Percentiles rank a stretch among this genome's conserved stretches.
These are phyloP conservation scores for Sclerotiophoma versabilis DNA, from an alignment of 2,329 filamentous ascomycete species.

Conservation along the genomic window DNA sequence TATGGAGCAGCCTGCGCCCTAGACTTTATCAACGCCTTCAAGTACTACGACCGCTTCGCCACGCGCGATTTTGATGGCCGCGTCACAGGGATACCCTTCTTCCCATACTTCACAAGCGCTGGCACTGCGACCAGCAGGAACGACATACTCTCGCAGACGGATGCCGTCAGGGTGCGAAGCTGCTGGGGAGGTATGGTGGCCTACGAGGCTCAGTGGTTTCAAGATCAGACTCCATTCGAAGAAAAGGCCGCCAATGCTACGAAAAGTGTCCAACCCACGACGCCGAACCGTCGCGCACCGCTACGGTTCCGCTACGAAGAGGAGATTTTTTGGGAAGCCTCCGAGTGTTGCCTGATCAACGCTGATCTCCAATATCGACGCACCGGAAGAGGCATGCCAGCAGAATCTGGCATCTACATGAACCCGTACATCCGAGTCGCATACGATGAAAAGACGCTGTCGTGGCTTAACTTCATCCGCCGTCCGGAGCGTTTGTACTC, in stretches of 20 bases:
- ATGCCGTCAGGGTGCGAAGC: slow-evolving; percentile 72
- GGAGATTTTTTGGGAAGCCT: slow-evolving; percentile 56
- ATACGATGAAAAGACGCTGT: slow-evolving; percentile 65
- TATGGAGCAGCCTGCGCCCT: slow-evolving; percentile 75
- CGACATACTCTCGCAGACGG: slow-evolving; percentile 67
- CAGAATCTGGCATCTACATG: slow-evolving; percentile 70
- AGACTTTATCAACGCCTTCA: slow-evolving; percentile 72
- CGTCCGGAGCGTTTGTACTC: slow-evolving; percentile 72
- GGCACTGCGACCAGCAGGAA: slow-evolving; percentile 62
- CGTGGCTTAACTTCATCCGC: slow-evolving; percentile 65
- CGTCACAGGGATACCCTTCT: slow-evolving; percentile 69
- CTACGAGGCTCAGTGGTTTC: slow-evolving; percentile 68
- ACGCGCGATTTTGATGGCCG: slow-evolving; percentile 71
- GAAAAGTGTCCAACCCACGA: slow-evolving; percentile 21
- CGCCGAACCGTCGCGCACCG: slow-evolving; percentile 42
- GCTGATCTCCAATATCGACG: slow-evolving; percentile 52
- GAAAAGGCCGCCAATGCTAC: slow-evolving; percentile 20
- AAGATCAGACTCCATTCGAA: slow-evolving; percentile 43
- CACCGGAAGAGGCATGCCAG: slow-evolving; percentile 48
- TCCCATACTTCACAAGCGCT: slow-evolving; percentile 68
- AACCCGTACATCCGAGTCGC: slow-evolving; percentile 78
- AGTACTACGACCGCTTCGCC: slow-evolving; percentile 78
- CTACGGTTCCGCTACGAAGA: slow-evolving; percentile 54
- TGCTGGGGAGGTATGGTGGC: slow-evolving; percentile 82
- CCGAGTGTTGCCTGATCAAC: slow-evolving; percentile 58